Base-by-base conservation (phyloP, 768 basidiomycete species). In the Myochromella boudieri region DNA sequence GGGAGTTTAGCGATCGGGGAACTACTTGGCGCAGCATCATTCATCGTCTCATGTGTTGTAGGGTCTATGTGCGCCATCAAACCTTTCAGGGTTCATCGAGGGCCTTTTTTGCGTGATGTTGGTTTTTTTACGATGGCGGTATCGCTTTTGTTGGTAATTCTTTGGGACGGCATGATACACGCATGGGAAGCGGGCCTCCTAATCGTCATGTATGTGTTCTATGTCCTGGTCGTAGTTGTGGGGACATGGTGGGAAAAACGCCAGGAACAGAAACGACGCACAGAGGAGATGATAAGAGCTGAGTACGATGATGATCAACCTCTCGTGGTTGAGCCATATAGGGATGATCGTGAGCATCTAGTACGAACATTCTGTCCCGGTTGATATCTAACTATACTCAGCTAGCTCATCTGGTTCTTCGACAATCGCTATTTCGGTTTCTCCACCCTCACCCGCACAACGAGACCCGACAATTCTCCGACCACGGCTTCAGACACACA, bases 1-100 rank as follows among this genome's bases (percentile, higher is more conserved):
- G 94, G 94, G 6, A 81, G 88, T 46, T 68, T 99, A 44, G 97
- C 97, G 1, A 82, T 99, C 43, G 97, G 97, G 17, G 97, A 99
- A 63, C 76, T 99, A 6, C 72, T 99, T 10, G 97, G 97, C 5
- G 95, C 95, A 2, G 95, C 95, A 0, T 80, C 91, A 2, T 99
- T 99, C 71, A 95, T 99, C 65, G 85, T 91, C 17, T 92, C 92
- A 2, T 92, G 94, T 58, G 97, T 99, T 18, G 95, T 92, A 10
- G 97, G 97, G 6, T 87, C 89, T n/a, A 95, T 99, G 86, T 94
- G 91, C 56, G 84, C 98, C 65, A 93, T 98, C 67, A 89, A 87
- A 48, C 95, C 95, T 0, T 99, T 99, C 68, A 79, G 81, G 55
- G 93, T 98, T 22, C 73, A 85, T 26, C 81, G 74, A 0, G 70